A percentile compares a stretch with the other conserved stretches of the same genome.
Evolutionary conservation across 805 yeast genomes (phyloP).

Genomic region (Sugiyamaella lignohabitans): DNA sequence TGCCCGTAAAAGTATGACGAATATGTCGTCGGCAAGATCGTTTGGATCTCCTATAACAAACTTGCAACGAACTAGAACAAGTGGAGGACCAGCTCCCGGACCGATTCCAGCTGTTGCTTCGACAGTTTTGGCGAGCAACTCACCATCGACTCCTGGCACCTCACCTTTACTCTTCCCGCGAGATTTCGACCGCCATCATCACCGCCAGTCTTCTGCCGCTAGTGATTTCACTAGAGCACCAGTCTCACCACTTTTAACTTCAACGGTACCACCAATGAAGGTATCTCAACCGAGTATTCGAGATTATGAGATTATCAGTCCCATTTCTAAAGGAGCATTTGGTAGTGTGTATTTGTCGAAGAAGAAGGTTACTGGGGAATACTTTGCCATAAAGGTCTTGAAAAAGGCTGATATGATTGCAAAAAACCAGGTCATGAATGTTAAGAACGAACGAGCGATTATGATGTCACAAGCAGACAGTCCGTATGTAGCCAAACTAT

Average conservation of each 20-base stretch:
- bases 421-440: conserved; percentile 92
- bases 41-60: conserved; percentile 18
- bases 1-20: conserved; percentile 16
- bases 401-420: conserved; percentile 95
- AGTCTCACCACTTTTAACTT: conserved; percentile 66
- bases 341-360: conserved; percentile 89
- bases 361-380: conserved; percentile 82
- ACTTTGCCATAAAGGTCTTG: conserved; percentile 88
- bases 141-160: conserved; percentile 53
- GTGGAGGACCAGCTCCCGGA: no score
- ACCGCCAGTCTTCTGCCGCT: conserved; percentile 27
- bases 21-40: conserved; percentile 7
- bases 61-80: conserved; percentile 10
- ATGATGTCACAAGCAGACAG: conserved; percentile 95
- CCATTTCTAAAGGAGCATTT: conserved; percentile 95
- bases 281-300: conserved; percentile 62
- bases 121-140: neutral
- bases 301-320: conserved; percentile 86
- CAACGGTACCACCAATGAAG: conserved; percentile 42
- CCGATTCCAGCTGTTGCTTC: neutral
- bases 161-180: conserved; percentile 52
- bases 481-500: conserved; percentile 85
- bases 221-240: conserved; percentile 48
- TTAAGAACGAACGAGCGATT: conserved; percentile 92
- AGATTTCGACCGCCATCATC: conserved; percentile 31